Evolutionary conservation across 495 filamentous ascomycete genomes (phyloP), one percentile per base, ranked within the genome.

Genomic region (Rhypophila decipiens): DNA sequence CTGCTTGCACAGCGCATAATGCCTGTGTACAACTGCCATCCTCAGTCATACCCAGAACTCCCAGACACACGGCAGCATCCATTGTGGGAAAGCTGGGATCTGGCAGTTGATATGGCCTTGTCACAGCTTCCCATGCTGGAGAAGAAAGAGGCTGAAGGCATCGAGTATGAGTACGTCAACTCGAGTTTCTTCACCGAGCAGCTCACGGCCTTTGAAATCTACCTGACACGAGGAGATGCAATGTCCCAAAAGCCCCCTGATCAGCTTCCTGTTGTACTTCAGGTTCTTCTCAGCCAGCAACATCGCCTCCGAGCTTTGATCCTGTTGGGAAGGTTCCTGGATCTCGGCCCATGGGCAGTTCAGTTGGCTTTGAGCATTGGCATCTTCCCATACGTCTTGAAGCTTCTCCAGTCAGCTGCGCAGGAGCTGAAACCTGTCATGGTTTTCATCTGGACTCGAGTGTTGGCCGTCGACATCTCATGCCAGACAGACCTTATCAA

Each of bases 401-500:
- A 97, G 62, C 74, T 99, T 29, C 73, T 99, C 20, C 94, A 97
- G 59, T 97, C 94, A 7, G 90, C 91, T 39, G 93, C 93, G 0
- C 77, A 87, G 39, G 93, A 99, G 62, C 70, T 99, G 41, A 97
- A 97, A 59, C 90, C 93, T 1, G 90, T 96, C 21, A 96, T 99
- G 91, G 90, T 99, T 17, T 99, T 97, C 67, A 99, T 99, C 50
- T 99, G 93, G 93, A 89, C 94, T 10, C 79, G 93, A 42, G 90
- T 99, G 31, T 82, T 99, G 53, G 93, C 93, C 33, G 94, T 99
- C 17, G 93, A 97, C 55, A 80, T 90, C 49, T 86, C 85, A 9
- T 95, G 93, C 58, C 93, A 99, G 62, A 78, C 79, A 33, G 93
- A 97, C 61, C 70, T 99, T 2, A 75, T 99, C 46, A 96, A 96